phyloP scores from a whole-genome alignment of 352 stramenopile genomes.

The Phytophthora sansomeana region DNA sequence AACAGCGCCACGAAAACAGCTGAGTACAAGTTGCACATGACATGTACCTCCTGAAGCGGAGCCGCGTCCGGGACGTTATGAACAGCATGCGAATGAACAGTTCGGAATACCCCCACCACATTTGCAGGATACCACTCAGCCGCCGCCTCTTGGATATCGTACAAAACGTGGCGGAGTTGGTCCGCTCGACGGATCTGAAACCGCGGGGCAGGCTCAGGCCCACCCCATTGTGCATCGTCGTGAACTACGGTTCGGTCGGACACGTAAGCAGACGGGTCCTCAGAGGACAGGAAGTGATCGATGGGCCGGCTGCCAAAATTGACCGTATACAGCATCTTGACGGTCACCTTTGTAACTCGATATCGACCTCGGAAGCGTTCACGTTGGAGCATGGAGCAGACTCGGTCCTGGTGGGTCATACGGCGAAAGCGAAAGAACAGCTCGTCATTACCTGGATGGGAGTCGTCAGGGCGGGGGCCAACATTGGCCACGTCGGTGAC shows the following conservation, averaged over 20 bases:
- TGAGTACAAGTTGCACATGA: neutral
- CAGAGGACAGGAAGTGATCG: constrained; percentile 21
- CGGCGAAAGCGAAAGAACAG: neutral
- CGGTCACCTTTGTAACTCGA: constrained; percentile 11
- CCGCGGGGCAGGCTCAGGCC: too few species aligned
- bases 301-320: constrained; percentile 6
- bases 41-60: neutral
- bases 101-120: too few species aligned
- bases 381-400: constrained; percentile 16
- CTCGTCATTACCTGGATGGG: too few species aligned
- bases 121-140: too few species aligned
- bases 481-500: too few species aligned
- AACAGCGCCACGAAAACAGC: neutral
- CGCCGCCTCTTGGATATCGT: too few species aligned
- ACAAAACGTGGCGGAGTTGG: too few species aligned
- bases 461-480: too few species aligned
- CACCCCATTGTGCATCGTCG: constrained; percentile 12
- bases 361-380: constrained; percentile 12
- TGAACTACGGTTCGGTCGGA: constrained; percentile 8
- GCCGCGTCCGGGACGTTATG: neutral
- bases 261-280: neutral
- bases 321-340: constrained; percentile 24
- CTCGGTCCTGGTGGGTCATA: neutral
- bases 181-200: too few species aligned
- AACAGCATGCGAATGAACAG: neutral